Conservation (phyloP, 2,329 filamentous ascomycete species). For the Penicillium italicum region DNA sequence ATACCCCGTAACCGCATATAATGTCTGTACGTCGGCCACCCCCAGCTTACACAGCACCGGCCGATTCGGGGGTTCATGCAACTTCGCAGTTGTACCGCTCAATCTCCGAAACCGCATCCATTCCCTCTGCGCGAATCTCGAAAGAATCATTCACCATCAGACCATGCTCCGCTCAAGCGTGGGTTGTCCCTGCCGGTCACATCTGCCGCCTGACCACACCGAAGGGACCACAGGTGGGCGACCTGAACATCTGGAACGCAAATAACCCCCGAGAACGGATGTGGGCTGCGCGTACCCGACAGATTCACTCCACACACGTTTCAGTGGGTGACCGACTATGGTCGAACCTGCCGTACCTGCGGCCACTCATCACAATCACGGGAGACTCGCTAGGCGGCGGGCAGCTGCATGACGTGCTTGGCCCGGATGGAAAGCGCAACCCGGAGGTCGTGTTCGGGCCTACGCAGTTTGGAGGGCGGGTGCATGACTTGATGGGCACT, state of each 20-base stretch:
- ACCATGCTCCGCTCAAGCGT: conserved; percentile 70
- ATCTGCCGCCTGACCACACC: conserved; percentile 73
- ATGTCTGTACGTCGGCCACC: conserved; percentile 36
- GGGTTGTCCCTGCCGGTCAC: conserved; percentile 64
- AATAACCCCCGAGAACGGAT: conserved; percentile 75
- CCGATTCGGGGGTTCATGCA: conserved; percentile 35
- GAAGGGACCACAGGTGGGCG: conserved; percentile 74
- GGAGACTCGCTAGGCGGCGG: conserved; percentile 58
- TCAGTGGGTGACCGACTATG: conserved; percentile 69
- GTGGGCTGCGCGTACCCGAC: conserved; percentile 75
- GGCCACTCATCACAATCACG: conserved; percentile 69
- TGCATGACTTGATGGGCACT: conserved; percentile 78
- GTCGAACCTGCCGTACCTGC: conserved; percentile 72
- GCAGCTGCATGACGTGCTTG: conserved; percentile 37
- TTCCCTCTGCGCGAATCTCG: conserved; percentile 27
- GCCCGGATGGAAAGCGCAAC: conserved; percentile 33
- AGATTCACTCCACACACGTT: conserved; percentile 74
- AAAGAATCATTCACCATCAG: conserved; percentile 59
- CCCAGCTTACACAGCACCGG: conserved; percentile 39
- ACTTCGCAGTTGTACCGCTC: conserved; percentile 36
- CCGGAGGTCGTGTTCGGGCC: conserved; percentile 43
- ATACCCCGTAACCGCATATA: neutral
- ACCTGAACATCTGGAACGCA: conserved; percentile 77
- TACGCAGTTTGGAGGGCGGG: conserved; percentile 57
- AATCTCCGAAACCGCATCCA: conserved; percentile 37